phyloP scores from a whole-genome alignment of 306 rosid genomes.

The Prinsepia uniflora region DNA sequence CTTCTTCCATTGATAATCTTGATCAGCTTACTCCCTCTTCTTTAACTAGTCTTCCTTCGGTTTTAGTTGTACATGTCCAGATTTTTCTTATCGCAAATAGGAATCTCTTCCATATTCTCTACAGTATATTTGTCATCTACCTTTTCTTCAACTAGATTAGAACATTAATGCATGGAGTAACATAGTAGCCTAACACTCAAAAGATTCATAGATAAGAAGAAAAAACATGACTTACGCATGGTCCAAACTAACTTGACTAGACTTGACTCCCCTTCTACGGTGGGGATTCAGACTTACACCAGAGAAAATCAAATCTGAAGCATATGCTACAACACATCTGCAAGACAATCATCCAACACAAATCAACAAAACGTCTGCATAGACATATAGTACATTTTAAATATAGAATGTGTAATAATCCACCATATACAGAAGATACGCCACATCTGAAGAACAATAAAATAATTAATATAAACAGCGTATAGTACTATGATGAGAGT shows the following conservation, averaged over 20 bases:
- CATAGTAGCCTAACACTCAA: too few species aligned
- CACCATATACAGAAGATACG: not conserved
- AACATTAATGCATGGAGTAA: too few species aligned
- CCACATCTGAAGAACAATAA: not conserved
- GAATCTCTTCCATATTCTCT: too few species aligned
- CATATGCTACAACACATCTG: constrained; percentile 89
- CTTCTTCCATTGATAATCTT: too few species aligned
- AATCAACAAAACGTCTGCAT: not conserved
- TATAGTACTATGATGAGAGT: not conserved
- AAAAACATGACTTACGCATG: constrained; percentile 67
- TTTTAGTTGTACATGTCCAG: too few species aligned
- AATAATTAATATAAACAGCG: not conserved
- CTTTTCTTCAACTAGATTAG: too few species aligned
- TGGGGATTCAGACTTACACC: constrained; percentile 76
- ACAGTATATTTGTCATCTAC: too few species aligned
- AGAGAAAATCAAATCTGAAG: constrained; percentile 83
- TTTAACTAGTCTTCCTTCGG: too few species aligned
- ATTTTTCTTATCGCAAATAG: too few species aligned
- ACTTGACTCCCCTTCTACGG: constrained; percentile 57
- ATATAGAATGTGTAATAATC: not conserved
- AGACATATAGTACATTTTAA: not conserved
- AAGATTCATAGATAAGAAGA: not conserved
- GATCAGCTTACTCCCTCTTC: too few species aligned
- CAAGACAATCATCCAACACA: constrained; percentile 25
- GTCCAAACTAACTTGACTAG: constrained; percentile 72